Conservation (phyloP, 768 basidiomycete genomes). For the Fomitopsis serialis region DNA sequence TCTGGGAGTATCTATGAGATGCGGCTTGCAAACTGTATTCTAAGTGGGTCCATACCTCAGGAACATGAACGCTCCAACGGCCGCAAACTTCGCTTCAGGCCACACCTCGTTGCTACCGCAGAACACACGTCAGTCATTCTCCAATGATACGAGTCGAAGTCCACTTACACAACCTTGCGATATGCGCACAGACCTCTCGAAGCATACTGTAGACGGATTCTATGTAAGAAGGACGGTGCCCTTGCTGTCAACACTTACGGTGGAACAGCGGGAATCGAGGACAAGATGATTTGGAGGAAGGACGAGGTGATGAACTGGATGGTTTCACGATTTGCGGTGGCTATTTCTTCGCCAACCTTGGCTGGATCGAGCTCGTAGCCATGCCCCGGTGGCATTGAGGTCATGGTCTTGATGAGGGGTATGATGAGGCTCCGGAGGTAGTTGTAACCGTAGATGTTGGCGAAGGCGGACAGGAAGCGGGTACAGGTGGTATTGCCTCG, state of each 20-base stretch:
- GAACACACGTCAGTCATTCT: neutral
- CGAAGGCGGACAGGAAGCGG: slow-evolving; percentile 82
- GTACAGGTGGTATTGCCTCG: slow-evolving; percentile 84
- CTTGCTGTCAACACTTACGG: slow-evolving; percentile 57
- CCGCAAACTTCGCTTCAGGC: slow-evolving; percentile 78
- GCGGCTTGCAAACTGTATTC: neutral
- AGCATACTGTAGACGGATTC: slow-evolving; percentile 54
- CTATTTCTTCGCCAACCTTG: slow-evolving; percentile 50
- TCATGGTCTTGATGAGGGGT: slow-evolving; percentile 74
- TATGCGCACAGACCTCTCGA: slow-evolving; percentile 81
- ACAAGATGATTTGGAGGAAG: slow-evolving; percentile 70
- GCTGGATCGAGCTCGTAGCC: slow-evolving; percentile 77
- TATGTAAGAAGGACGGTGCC: neutral
- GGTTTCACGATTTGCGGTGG: slow-evolving; percentile 62
- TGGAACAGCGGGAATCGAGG: slow-evolving; percentile 66
- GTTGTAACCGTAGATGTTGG: slow-evolving; percentile 85
- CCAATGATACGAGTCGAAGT: neutral
- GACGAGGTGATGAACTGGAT: slow-evolving; percentile 69
- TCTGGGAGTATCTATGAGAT: slow-evolving; percentile 29
- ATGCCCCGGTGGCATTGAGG: slow-evolving; percentile 63
- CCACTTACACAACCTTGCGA: slow-evolving; percentile 71
- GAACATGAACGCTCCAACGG: slow-evolving; percentile 89
- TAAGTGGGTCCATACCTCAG: slow-evolving; percentile 48
- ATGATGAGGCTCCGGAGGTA: slow-evolving; percentile 79
- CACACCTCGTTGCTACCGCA: slow-evolving; percentile 50